A percentile compares a stretch with the other conserved stretches of the same genome.
Conservation (phyloP, 768 basidiomycete species). For the Lactarius hengduanensis region DNA sequence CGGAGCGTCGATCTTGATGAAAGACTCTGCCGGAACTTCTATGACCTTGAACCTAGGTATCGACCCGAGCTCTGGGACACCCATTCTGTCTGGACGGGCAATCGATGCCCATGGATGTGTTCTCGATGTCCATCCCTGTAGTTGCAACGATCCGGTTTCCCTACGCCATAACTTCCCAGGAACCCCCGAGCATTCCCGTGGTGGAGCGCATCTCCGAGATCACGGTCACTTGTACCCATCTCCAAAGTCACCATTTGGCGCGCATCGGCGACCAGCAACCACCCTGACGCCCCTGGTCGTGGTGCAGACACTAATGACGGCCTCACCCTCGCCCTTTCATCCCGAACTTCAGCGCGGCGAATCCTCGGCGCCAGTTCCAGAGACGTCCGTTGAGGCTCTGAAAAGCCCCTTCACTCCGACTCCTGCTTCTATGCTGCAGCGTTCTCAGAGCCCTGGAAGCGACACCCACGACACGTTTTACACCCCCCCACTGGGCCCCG, state of each 20-base stretch:
- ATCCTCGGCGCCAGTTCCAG: background rate
- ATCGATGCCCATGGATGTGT: slow-evolving; percentile 11
- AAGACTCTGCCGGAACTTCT: slow-evolving; percentile 10
- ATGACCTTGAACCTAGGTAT: slow-evolving; percentile 22
- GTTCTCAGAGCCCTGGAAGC: background rate
- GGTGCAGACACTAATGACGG: slow-evolving; percentile 6
- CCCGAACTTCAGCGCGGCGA: background rate
- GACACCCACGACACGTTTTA: background rate
- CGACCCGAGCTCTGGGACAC: slow-evolving; percentile 19
- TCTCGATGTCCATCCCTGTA: slow-evolving; percentile 19
- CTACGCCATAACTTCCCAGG: slow-evolving; percentile 6
- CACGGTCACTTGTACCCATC: background rate
- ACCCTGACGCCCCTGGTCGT: slow-evolving; percentile 18
- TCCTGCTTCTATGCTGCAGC: slow-evolving; percentile 5
- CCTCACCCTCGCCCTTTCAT: slow-evolving; percentile 2
- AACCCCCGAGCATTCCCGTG: background rate
- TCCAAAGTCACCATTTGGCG: background rate
- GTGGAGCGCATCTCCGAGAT: background rate
- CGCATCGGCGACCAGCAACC: background rate
- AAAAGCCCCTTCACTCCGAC: slow-evolving; percentile 19
- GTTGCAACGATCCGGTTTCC: slow-evolving; percentile 13
- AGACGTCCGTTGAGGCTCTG: background rate
- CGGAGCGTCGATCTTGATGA: slow-evolving; percentile 17
- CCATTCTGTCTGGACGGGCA: slow-evolving; percentile 21
- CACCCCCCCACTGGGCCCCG: background rate